These are phyloP conservation scores for Penicillium decumbens DNA, from an alignment of 2,329 filamentous ascomycete species.

Conservation along the genomic window DNA sequence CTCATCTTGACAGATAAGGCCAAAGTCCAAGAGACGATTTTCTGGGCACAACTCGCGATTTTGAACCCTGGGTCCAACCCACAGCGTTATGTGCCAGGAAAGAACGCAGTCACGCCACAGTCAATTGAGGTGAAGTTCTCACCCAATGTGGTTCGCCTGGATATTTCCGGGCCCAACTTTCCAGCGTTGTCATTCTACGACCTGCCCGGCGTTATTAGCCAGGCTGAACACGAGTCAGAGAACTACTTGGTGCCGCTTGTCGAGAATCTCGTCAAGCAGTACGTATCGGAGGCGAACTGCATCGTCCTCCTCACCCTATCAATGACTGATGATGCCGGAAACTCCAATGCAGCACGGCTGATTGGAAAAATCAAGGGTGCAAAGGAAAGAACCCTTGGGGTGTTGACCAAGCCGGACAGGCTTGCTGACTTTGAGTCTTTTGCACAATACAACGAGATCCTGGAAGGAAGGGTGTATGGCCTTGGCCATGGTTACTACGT, in stretches of 20 bases:
- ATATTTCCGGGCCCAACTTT: conserved; percentile 67
- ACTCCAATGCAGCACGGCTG: conserved; percentile 64
- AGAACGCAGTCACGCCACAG: conserved; percentile 34
- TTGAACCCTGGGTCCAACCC: conserved; percentile 61
- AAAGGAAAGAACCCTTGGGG: conserved; percentile 60
- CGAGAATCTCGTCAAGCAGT: conserved; percentile 63
- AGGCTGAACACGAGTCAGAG: conserved; percentile 59
- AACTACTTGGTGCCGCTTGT: conserved; percentile 68
- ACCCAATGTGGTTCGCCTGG: conserved; percentile 72
- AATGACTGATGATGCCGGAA: conserved; percentile 74
- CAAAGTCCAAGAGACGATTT: conserved; percentile 63
- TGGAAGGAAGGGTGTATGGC: conserved; percentile 57
- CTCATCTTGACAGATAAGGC: conserved; percentile 57
- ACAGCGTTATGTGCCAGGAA: conserved; percentile 52
- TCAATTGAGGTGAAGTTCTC: conserved; percentile 62
- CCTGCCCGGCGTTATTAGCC: conserved; percentile 74
- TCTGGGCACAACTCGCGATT: conserved; percentile 71
- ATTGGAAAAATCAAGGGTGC: conserved; percentile 55
- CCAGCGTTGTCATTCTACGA: conserved; percentile 79
- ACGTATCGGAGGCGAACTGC: conserved; percentile 64
- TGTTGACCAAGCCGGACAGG: conserved; percentile 81
- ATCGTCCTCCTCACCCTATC: conserved; percentile 73
- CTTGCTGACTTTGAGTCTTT: conserved; percentile 51
- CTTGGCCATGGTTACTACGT: conserved; percentile 75
- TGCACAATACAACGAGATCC: conserved; percentile 59